These are phyloP conservation scores for Galerina sulciceps DNA, from an alignment of 768 basidiomycete species.

Conservation along the genomic window DNA sequence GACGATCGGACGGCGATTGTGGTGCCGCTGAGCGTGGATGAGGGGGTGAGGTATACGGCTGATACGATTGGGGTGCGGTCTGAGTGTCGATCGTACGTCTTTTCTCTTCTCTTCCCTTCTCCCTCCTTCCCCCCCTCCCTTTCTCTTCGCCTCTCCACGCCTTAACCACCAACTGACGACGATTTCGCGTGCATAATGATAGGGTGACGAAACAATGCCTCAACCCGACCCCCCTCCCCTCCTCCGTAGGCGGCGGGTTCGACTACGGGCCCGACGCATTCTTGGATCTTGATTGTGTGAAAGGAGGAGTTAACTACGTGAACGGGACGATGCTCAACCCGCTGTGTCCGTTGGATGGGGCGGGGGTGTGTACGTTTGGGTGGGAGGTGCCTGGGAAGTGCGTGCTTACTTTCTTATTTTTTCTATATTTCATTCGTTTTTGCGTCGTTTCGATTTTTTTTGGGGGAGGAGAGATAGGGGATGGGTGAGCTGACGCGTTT, in stretches of 20 bases:
- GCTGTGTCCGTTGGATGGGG: not conserved
- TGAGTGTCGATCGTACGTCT: slow-evolving; percentile 2
- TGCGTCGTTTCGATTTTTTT: too few relatives aligned
- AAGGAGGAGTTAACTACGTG: slow-evolving; percentile 3
- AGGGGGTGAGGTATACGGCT: too few relatives aligned
- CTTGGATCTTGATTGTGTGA: not conserved
- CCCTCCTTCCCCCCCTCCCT: too few relatives aligned
- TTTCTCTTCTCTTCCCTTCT: too few relatives aligned
- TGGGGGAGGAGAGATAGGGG: too few relatives aligned
- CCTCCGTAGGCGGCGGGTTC: too few relatives aligned
- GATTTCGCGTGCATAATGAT: too few relatives aligned
- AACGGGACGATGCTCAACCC: not conserved
- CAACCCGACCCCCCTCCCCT: not conserved
- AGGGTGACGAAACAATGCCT: slow-evolving; percentile 2
- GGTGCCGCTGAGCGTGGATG: slow-evolving; percentile 1
- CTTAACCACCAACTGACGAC: too few relatives aligned
- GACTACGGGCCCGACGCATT: not conserved
- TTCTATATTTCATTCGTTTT: too few relatives aligned
- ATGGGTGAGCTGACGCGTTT: too few relatives aligned
- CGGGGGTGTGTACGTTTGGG: not conserved
- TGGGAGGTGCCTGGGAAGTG: slow-evolving; percentile 1
- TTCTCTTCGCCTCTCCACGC: too few relatives aligned
- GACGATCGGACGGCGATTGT: slow-evolving; percentile 10
- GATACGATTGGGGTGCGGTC: not conserved
- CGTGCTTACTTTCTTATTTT: not conserved